A percentile compares a stretch with the other conserved stretches of the same genome.
Evolutionary conservation across 768 basidiomycete species (phyloP).

Genomic region (Gyrodon lividus): DNA sequence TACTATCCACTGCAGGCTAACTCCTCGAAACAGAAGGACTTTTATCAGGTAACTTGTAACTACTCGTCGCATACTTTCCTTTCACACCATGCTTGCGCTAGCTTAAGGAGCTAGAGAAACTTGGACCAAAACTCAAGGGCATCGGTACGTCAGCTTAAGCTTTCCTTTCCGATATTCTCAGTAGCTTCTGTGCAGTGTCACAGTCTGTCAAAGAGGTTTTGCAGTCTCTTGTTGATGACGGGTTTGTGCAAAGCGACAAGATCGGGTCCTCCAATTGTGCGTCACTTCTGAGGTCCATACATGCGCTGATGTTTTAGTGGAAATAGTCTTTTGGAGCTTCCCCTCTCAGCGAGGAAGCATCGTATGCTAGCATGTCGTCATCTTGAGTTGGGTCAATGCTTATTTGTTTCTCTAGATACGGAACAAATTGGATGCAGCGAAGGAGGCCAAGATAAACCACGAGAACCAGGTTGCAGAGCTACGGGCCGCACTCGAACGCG

Average conservation of each 20-base stretch:
- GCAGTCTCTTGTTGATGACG: conserved; percentile 84
- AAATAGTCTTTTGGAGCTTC: conserved; percentile 91
- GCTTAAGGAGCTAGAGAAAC: conserved; percentile 92
- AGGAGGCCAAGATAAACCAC: conserved; percentile 43
- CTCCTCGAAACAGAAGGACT: conserved; percentile 61
- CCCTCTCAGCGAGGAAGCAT: conserved; percentile 83
- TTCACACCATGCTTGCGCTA: conserved; percentile 26
- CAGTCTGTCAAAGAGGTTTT: conserved; percentile 92
- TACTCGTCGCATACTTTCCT: neutral
- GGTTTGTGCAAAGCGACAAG: conserved; percentile 84
- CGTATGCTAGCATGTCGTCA: conserved; percentile 39
- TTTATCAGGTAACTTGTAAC: conserved; percentile 53
- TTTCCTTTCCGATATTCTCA: neutral
- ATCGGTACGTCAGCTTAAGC: conserved; percentile 55
- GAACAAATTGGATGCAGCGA: conserved; percentile 49
- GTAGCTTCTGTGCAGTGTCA: conserved; percentile 50
- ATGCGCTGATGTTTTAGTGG: conserved; percentile 19
- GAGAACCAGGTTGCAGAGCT: conserved; percentile 53
- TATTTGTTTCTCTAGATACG: conserved; percentile 46
- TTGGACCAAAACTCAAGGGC: conserved; percentile 85
- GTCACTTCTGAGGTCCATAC: conserved; percentile 27
- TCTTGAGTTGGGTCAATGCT: neutral
- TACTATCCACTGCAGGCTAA: conserved; percentile 1
- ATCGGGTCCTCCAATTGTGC: conserved; percentile 93
- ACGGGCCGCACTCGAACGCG: conserved; percentile 44